Evolutionary conservation across 495 filamentous ascomycete species (phyloP).

Genomic region (Aspergillus panamensis): DNA sequence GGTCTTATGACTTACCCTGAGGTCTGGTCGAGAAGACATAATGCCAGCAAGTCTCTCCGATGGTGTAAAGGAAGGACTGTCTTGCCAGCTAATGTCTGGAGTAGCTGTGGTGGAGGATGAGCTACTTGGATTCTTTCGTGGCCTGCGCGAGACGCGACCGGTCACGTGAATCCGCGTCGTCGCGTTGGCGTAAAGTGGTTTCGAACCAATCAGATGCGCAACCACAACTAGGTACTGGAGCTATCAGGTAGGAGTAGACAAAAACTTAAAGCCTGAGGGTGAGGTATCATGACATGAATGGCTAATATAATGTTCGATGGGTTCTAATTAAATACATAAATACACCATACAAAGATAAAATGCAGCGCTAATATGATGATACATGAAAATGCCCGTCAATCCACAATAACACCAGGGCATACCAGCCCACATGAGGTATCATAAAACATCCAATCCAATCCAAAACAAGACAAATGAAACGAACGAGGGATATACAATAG

Average conservation of each 20-base stretch:
- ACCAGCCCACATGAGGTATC: constrained; percentile 29
- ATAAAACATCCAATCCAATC: constrained; percentile 9
- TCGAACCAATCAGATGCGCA: constrained; percentile 14
- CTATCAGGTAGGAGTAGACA: background rate
- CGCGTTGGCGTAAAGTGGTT: constrained; percentile 36
- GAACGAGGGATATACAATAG: constrained; percentile 11
- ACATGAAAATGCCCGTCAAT: constrained; percentile 18
- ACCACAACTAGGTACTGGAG: background rate
- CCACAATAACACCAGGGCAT: constrained; percentile 27
- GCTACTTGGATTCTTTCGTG: constrained; percentile 14
- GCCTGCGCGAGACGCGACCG: constrained; percentile 30
- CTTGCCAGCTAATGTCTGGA: constrained; percentile 3
- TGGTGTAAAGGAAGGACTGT: constrained; percentile 12
- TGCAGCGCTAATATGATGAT: constrained; percentile 31
- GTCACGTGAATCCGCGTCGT: constrained; percentile 42
- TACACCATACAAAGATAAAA: constrained; percentile 23
- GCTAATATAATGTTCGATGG: too few species aligned
- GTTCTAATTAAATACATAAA: background rate
- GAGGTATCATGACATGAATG: too few species aligned
- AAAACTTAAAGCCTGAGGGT: too few species aligned
- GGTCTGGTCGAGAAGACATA: constrained; percentile 89
- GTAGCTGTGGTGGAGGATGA: background rate
- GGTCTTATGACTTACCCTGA: constrained; percentile 58
- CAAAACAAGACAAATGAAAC: constrained; percentile 20
- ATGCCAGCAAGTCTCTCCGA: constrained; percentile 27